phyloP scores from a whole-genome alignment of 108 stramenopile genomes.

The Pseudonitzschia multistriata region DNA sequence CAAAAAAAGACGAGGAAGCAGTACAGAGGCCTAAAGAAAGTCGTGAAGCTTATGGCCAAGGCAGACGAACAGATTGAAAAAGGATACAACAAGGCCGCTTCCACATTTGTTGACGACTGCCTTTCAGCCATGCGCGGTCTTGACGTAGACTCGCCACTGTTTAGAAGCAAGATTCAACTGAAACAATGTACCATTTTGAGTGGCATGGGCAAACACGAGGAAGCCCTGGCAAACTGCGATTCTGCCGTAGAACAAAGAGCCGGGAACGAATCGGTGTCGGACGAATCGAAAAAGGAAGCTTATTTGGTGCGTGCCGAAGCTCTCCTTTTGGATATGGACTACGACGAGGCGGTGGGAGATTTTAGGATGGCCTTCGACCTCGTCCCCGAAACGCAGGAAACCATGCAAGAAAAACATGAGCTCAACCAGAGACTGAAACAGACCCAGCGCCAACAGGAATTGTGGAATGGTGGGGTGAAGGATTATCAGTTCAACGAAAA shows the following conservation, averaged over 20 bases:
- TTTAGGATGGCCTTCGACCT: constrained; percentile 54
- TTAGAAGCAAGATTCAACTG: constrained; percentile 51
- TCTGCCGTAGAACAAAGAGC: constrained; percentile 43
- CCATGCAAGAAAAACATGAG: constrained; percentile 33
- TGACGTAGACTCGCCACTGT: constrained; percentile 57
- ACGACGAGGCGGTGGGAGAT: constrained; percentile 56
- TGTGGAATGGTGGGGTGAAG: constrained; percentile 54
- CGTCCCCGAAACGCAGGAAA: constrained; percentile 43
- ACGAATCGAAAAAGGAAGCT: constrained; percentile 40
- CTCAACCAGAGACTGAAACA: constrained; percentile 42
- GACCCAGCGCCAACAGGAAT: constrained; percentile 44
- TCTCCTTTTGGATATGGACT: constrained; percentile 52
- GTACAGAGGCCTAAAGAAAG: constrained; percentile 60
- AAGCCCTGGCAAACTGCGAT: constrained; percentile 50
- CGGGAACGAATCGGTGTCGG: constrained; percentile 32
- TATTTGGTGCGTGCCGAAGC: constrained; percentile 50
- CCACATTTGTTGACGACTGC: constrained; percentile 46
- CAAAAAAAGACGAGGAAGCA: constrained; percentile 51
- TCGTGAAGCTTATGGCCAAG: constrained; percentile 48
- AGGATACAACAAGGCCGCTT: constrained; percentile 57
- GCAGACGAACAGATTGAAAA: constrained; percentile 55
- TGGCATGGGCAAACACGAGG: constrained; percentile 54
- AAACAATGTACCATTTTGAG: constrained; percentile 53
- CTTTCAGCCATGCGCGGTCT: constrained; percentile 55
- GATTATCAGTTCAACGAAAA: constrained; percentile 52